Conservation (phyloP, 306 rosid genomes). For the Acacia confusa region DNA sequence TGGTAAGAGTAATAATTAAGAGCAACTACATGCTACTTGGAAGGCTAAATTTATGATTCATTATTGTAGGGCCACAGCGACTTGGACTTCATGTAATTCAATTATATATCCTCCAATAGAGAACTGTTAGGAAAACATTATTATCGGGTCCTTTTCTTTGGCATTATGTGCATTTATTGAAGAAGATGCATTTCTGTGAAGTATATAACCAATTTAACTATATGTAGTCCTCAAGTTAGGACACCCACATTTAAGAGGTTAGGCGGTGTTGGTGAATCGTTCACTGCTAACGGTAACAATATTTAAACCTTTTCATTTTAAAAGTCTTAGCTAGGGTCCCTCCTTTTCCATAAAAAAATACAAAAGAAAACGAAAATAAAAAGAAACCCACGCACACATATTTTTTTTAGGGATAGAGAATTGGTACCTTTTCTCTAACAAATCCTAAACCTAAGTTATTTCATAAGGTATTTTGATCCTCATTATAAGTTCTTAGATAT, state of each 20-base stretch:
- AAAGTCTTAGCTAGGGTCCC: too few relatives aligned
- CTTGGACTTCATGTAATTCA: background rate
- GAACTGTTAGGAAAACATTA: background rate
- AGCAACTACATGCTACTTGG: background rate
- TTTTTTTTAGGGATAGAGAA: too few relatives aligned
- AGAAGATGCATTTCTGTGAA: conserved; percentile 8
- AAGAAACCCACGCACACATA: too few relatives aligned
- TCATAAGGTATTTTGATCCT: too few relatives aligned
- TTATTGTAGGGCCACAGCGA: background rate
- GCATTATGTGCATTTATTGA: background rate
- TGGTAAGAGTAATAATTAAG: background rate
- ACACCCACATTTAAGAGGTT: conserved; percentile 32
- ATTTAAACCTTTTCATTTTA: background rate
- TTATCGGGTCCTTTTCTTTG: background rate
- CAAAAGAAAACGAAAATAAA: too few relatives aligned
- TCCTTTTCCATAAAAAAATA: too few relatives aligned
- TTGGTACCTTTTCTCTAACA: too few relatives aligned
- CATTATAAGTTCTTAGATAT: too few relatives aligned
- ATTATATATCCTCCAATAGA: background rate
- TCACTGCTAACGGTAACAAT: background rate
- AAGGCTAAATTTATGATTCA: background rate
- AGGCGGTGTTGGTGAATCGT: conserved; percentile 31
- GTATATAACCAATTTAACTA: background rate
- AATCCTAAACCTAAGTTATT: too few relatives aligned
- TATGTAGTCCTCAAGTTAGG: conserved; percentile 19